Evolutionary conservation across 257 asterid species (phyloP), one percentile per base, ranked within the genome.

Genomic region (Capsicum pubescens): DNA sequence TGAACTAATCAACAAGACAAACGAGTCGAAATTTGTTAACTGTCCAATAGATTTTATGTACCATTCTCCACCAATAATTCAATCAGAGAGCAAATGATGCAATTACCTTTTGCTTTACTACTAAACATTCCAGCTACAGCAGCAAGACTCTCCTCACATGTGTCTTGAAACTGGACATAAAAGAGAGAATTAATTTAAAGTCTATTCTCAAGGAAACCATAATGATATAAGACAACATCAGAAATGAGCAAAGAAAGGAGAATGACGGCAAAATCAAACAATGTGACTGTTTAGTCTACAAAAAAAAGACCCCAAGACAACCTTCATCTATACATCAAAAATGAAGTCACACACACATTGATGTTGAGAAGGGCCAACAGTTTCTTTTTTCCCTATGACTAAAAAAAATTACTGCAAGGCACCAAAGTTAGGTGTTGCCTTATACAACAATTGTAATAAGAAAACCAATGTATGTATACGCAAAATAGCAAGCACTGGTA

Each of bases 81-180:
- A 52, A 59, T 83, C 86, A 85, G 72, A 59, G 85, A 63, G 48
- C 63, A 7, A 21, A 52, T 86, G 69, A 87, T 50, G 46, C 42
- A 77, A 81, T 55, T 91, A 96, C 99, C 99, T 92, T 94, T 96
- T 36, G 99, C 98, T 87, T 96, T 96, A 88, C 99, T 96, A 91
- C 91, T 96, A 89, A 96, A 96, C 99, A 96, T 96, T 90, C 99
- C 99, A 86, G 99, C 99, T 86, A 96, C 98, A 71, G 99, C 99
- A 66, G 97, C 98, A 86, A 96, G 98, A 90, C 98, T 94, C 90
- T 96, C 99, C 90, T 96, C 99, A 7, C 97, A 95, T 70, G 98
- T 92, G 83, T 96, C 99, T 80, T 93, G 92, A 91, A 92, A 90
- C 99, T 96, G 88, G 21, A 89, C 84, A 89, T 83, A 68, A 26